Conservation (phyloP, 352 stramenopile species). For the Phytophthora hybrid region DNA sequence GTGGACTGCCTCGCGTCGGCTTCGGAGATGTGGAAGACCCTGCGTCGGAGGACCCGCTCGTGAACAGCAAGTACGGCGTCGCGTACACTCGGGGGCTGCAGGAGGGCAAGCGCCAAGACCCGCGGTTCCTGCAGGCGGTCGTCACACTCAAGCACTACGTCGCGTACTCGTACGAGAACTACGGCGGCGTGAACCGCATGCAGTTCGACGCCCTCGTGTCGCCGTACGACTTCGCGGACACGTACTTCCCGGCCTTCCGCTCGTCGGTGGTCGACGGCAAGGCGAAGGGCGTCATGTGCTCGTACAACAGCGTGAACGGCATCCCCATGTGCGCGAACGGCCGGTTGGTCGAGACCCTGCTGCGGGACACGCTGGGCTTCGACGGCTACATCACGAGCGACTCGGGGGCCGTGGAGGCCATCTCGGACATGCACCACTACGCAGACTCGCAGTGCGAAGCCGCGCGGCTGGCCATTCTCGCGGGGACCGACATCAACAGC, state of each 20-base stretch:
- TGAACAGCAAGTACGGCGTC: constrained; percentile 92
- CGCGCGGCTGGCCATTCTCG: constrained; percentile 57
- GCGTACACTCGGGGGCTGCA: constrained; percentile 92
- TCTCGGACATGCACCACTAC: constrained; percentile 81
- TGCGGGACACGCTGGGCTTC: constrained; percentile 87
- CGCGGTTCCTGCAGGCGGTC: constrained; percentile 78
- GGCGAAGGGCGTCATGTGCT: constrained; percentile 95
- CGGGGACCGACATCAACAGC: constrained; percentile 89
- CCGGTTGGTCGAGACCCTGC: constrained; percentile 68
- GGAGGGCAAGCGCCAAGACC: constrained; percentile 58
- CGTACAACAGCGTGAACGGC: constrained; percentile 96
- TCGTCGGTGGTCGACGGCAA: constrained; percentile 82
- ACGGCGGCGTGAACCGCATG: constrained; percentile 76
- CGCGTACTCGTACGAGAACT: constrained; percentile 92
- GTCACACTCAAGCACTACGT: constrained; percentile 96
- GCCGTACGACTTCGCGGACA: constrained; percentile 93
- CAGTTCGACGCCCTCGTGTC: constrained; percentile 92
- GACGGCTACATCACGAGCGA: constrained; percentile 96
- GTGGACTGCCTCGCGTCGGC: too few relatives aligned
- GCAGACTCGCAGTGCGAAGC: constrained; percentile 65
- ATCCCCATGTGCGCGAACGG: constrained; percentile 93
- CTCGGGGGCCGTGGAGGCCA: constrained; percentile 89
- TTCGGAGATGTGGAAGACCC: too few relatives aligned
- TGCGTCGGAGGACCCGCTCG: constrained; percentile 93
- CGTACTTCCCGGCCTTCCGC: constrained; percentile 91